A percentile compares a stretch with the other conserved stretches of the same genome.
Conservation (phyloP, 176 grass and related monocot species). For the Lolium multiflorum region DNA sequence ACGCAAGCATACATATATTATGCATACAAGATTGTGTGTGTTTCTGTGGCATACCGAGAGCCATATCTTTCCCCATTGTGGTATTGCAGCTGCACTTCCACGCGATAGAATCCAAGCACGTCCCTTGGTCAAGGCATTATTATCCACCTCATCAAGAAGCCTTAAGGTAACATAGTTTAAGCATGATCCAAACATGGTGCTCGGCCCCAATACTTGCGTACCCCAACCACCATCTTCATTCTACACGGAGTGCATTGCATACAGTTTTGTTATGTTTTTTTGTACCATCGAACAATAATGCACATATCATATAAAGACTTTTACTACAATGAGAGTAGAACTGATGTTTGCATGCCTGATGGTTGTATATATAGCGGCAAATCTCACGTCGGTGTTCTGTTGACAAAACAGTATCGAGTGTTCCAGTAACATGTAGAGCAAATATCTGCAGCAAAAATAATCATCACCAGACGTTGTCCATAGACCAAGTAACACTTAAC, state of each 20-base stretch:
- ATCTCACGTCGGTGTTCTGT: conserved; percentile 44
- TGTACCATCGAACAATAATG: neutral
- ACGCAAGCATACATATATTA: neutral
- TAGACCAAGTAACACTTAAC: neutral
- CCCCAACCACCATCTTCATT: conserved; percentile 61
- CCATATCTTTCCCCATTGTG: conserved; percentile 62
- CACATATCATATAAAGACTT: neutral
- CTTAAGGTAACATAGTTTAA: conserved; percentile 49
- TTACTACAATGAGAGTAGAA: neutral
- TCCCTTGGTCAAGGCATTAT: conserved; percentile 21
- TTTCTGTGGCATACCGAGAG: conserved; percentile 44
- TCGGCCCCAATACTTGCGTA: conserved; percentile 12
- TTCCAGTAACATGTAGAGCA: conserved; percentile 43
- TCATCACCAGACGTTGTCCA: neutral
- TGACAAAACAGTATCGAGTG: conserved; percentile 28
- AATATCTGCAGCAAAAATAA: conserved; percentile 40
- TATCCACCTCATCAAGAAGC: conserved; percentile 33
- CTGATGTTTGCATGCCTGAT: conserved; percentile 36
- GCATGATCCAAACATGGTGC: conserved; percentile 55
- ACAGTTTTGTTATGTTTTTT: neutral
- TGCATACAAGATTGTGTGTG: neutral
- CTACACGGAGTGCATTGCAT: conserved; percentile 9
- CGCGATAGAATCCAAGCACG: conserved; percentile 33
- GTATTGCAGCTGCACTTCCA: conserved; percentile 46
- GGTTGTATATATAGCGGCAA: conserved; percentile 59